Evolutionary conservation across 78 protist genomes (phyloP).

Genomic region (Dictyostelium citrinum): DNA sequence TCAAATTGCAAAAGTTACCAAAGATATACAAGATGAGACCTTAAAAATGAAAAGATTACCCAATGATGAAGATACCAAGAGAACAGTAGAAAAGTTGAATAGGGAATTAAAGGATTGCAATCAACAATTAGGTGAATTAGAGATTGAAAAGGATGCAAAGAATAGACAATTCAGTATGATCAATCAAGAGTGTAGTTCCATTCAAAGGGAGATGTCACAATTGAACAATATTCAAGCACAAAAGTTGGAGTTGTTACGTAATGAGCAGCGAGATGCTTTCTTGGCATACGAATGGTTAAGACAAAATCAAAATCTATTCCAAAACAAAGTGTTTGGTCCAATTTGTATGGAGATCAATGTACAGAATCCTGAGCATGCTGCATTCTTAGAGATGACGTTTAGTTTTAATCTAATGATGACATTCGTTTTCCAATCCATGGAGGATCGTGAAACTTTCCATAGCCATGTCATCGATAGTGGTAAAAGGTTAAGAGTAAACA

Average conservation of each 20-base stretch:
- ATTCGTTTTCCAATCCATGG: slow-evolving; percentile 15
- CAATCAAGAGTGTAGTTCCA: not conserved
- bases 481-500: not conserved
- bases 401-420: not conserved
- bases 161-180: not conserved
- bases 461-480: not conserved
- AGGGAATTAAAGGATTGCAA: not conserved
- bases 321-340: slow-evolving; percentile 61
- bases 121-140: not conserved
- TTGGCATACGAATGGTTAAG: not conserved
- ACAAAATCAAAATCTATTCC: not conserved
- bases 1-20: not conserved
- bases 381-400: slow-evolving; percentile 40
- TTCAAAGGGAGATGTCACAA: not conserved
- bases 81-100: not conserved
- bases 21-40: not conserved
- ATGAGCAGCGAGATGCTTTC: not conserved
- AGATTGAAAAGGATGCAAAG: not conserved
- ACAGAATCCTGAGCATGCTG: slow-evolving; percentile 41
- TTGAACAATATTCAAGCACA: not conserved
- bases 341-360: slow-evolving; percentile 68
- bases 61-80: slow-evolving; percentile 37
- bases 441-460: slow-evolving; percentile 17
- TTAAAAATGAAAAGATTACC: not conserved
- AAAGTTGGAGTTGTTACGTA: not conserved